Evolutionary conservation across 2,329 filamentous ascomycete species (phyloP).

Genomic region (Alternaria longipes): DNA sequence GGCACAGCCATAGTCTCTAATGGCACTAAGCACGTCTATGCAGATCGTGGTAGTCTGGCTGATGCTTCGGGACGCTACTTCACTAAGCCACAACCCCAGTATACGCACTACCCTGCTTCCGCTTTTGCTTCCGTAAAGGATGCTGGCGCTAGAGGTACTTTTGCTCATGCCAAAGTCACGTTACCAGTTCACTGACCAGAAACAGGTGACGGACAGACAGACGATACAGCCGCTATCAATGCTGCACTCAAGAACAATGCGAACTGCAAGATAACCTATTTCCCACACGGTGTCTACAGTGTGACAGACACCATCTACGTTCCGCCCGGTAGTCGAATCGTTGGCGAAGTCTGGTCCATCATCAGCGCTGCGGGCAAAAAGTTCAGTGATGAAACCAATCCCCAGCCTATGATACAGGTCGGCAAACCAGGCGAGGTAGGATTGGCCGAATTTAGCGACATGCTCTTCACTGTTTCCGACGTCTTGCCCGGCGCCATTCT

Average conservation of each 20-base stretch:
- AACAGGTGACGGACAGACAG: not conserved
- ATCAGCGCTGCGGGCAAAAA: not conserved
- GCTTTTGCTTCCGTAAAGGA: not conserved
- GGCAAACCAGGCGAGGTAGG: not conserved
- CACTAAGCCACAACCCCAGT: not conserved
- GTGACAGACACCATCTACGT: not conserved
- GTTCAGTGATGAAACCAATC: not conserved
- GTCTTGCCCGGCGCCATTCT: not conserved
- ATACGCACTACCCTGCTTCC: not conserved
- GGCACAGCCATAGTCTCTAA: not conserved
- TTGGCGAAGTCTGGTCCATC: not conserved
- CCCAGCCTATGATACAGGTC: not conserved
- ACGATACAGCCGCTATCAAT: not conserved
- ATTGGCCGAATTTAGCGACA: not conserved
- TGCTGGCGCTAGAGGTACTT: not conserved
- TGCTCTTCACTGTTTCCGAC: not conserved
- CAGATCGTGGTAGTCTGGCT: not conserved
- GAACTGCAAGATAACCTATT: not conserved
- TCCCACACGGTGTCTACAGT: not conserved
- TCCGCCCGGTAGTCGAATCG: not conserved
- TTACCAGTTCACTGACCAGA: not conserved
- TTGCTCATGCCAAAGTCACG: not conserved
- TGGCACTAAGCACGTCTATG: not conserved
- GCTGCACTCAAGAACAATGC: not conserved
- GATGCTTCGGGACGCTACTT: not conserved